A percentile compares a stretch with the other conserved stretches of the same genome.
These are phyloP conservation scores for Candida maris DNA, from an alignment of 805 yeast genomes.

Conservation along the genomic window DNA sequence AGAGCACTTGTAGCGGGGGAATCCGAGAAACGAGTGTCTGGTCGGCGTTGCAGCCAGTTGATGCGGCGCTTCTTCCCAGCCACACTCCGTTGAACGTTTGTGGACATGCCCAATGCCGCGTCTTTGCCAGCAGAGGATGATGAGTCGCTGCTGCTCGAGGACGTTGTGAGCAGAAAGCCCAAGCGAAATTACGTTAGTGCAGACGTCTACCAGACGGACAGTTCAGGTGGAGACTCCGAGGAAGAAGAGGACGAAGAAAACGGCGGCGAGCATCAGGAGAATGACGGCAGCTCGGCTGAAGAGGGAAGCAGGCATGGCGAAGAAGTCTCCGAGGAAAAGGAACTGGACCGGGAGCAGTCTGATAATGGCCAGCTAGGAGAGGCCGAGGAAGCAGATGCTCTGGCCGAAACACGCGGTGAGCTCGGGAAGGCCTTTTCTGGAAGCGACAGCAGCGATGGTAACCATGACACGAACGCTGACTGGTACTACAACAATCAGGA, in stretches of 20 bases:
- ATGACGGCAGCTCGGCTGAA: constrained; percentile 7
- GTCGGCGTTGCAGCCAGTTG: too few species aligned
- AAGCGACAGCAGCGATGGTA: too few species aligned
- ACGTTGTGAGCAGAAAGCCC: constrained; percentile 4
- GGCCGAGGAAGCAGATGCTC: not conserved
- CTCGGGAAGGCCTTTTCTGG: too few species aligned
- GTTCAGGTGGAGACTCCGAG: constrained; percentile 24
- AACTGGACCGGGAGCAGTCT: not conserved
- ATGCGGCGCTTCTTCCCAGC: too few species aligned
- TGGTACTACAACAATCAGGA: constrained; percentile 32
- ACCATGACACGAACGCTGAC: not conserved
- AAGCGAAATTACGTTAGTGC: constrained; percentile 8
- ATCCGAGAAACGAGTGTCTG: too few species aligned
- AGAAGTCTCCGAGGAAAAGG: too few species aligned
- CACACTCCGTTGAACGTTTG: too few species aligned
- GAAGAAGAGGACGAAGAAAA: constrained; percentile 12
- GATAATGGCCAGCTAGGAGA: not conserved
- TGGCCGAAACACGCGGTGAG: constrained; percentile 4
- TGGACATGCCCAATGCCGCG: too few species aligned
- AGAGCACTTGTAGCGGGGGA: too few species aligned
- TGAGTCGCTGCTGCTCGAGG: not conserved
- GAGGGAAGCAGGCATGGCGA: constrained; percentile 11
- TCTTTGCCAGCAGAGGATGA: not conserved
- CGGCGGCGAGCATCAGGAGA: constrained; percentile 3
- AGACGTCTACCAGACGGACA: constrained; percentile 40